Base-by-base conservation (phyloP, 805 yeast species). In the Wickerhamomyces silvicola region DNA sequence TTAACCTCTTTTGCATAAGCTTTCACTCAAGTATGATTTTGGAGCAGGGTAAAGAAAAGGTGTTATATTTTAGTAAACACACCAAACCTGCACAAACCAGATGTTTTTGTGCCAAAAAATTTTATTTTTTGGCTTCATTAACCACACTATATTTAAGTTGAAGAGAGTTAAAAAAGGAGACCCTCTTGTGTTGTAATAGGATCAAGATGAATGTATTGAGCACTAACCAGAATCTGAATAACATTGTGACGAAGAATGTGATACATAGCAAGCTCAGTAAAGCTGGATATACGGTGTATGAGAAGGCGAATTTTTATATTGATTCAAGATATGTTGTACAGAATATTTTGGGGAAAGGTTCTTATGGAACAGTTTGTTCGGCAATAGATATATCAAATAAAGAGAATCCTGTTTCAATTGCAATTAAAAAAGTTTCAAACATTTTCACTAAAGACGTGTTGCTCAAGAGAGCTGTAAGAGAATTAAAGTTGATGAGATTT, bases 331-430 rank as follows among this genome's bases (percentile, higher is more conserved):
- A 83, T 54, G 62, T 68, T 32, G 62, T 83, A 11, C 56, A 66
- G 17, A 63, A 66, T 23, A 62, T 78, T 2, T 62, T 86, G 32
- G 95, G 95, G 0, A 78, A 78, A 49, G 95, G 95, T 0, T 79
- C 94, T 0, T 86, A 86, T 52, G 95, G 95, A 1, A 73, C 78
- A 0, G 95, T 86, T 4, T 83, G 92, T 42, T 75, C 84, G 4
- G 94, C 90, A 0, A 40, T 68, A 7, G 85, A 78, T 47, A 43
- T 60, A n/a, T 44, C 66, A 10, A 60, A 57, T 24, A 38, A 44
- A 9, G 42, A 41, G 1, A 41, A 35, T 3, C 48, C 54, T 9
- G 49, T 49, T 1, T 55, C 60, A 0, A 55, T 87, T 11, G 97
- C 96, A 7, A 78, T 88, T 32, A 88, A 88, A 54, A 84, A 84